phyloP scores from a whole-genome alignment of 768 basidiomycete species.

The Xerocomellus intermedius region DNA sequence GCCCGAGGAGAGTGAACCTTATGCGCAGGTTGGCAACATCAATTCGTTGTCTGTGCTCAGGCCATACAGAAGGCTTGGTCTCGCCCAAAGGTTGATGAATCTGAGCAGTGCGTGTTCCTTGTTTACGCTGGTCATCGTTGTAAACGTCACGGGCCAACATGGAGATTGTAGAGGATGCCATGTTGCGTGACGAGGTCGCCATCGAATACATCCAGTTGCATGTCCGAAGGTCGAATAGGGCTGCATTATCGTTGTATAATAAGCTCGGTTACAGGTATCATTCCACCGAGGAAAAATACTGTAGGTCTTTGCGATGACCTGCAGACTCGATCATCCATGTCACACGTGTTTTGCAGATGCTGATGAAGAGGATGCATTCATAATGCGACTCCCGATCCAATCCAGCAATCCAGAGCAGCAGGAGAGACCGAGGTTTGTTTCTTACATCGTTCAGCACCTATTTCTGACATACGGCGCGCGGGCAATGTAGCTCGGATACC shows the following conservation, averaged over 20 bases:
- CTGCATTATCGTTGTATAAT: constrained; percentile 22
- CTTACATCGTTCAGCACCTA: neutral
- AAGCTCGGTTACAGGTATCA: constrained; percentile 25
- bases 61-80: constrained; percentile 29
- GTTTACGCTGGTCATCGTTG: neutral
- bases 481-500: constrained; percentile 1
- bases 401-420: neutral
- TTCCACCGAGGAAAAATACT: constrained; percentile 20
- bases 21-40: constrained; percentile 22
- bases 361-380: constrained; percentile 26
- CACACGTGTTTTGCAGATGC: constrained; percentile 16
- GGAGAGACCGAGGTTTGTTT: constrained; percentile 13
- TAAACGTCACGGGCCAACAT: neutral
- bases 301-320: constrained; percentile 16
- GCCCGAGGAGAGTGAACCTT: constrained; percentile 15
- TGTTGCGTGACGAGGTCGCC: constrained; percentile 13
- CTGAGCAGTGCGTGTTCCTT: constrained; percentile 20
- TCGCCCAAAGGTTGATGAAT: constrained; percentile 29
- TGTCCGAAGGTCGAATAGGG: constrained; percentile 29
- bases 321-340: neutral
- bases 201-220: constrained; percentile 28
- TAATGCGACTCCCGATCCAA: constrained; percentile 22
- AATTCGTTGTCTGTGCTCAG: constrained; percentile 30
- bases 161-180: constrained; percentile 22
- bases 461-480: neutral